Evolutionary conservation across 2,329 filamentous ascomycete genomes (phyloP).

Genomic region (Monilinia vaccinii-corymbosi): DNA sequence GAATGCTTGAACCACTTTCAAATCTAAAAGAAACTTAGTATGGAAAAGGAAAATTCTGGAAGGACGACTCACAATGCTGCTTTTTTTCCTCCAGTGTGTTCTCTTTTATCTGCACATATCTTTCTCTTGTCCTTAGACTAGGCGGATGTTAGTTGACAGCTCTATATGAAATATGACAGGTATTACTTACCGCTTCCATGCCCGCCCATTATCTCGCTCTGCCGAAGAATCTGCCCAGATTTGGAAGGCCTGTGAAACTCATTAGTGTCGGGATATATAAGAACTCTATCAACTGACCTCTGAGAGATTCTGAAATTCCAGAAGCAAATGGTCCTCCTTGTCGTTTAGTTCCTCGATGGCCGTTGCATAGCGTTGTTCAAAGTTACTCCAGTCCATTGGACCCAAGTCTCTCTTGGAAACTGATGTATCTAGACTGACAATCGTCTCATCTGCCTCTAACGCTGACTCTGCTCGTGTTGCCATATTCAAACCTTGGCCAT

Average conservation of each 20-base stretch:
- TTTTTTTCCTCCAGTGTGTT: slow-evolving; percentile 63
- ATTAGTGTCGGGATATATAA: background rate
- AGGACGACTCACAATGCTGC: slow-evolving; percentile 59
- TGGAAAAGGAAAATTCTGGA: background rate
- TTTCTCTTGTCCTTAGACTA: slow-evolving; percentile 69
- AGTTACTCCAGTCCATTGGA: slow-evolving; percentile 64
- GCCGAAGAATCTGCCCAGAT: slow-evolving; percentile 69
- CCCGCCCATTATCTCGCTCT: slow-evolving; percentile 65
- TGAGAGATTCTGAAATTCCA: slow-evolving; percentile 60
- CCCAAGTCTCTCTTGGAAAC: background rate
- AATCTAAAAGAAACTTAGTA: slow-evolving; percentile 31
- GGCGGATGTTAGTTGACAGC: slow-evolving; percentile 7
- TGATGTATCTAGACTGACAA: background rate
- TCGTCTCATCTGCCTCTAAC: background rate
- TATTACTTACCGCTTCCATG: slow-evolving; percentile 57
- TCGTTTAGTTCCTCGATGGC: slow-evolving; percentile 54
- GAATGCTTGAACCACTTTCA: slow-evolving; percentile 53
- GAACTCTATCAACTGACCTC: slow-evolving; percentile 17
- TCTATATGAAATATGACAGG: background rate
- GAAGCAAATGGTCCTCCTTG: slow-evolving; percentile 55
- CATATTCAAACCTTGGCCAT: background rate
- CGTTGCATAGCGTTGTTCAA: slow-evolving; percentile 59
- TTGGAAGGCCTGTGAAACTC: slow-evolving; percentile 57
- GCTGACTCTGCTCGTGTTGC: background rate
- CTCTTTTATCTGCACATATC: slow-evolving; percentile 68